These are phyloP conservation scores for Aspergillus fumigatiaffinis DNA, from an alignment of 2,329 filamentous ascomycete genomes.

Conservation along the genomic window DNA sequence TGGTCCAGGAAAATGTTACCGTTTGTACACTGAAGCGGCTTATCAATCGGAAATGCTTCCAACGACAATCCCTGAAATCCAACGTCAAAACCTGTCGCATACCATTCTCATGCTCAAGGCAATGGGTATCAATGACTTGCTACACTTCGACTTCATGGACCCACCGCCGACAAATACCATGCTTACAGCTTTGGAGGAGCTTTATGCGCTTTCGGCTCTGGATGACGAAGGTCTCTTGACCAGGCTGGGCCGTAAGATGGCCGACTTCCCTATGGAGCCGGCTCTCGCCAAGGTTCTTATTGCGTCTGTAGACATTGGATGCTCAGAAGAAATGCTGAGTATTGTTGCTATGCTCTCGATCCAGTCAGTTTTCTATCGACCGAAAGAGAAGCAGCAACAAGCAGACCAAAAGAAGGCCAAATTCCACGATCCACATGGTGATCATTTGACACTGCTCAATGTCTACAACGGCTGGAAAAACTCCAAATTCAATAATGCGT, in stretches of 20 bases:
- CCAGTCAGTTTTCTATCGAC: slow-evolving; percentile 84
- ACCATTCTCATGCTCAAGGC: slow-evolving; percentile 98
- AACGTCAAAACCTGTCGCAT: slow-evolving; percentile 84
- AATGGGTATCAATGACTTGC: slow-evolving; percentile 96
- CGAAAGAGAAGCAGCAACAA: slow-evolving; percentile 94
- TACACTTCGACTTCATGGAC: slow-evolving; percentile 99
- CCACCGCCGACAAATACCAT: slow-evolving; percentile 96
- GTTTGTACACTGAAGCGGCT: slow-evolving; percentile 89
- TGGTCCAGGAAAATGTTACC: slow-evolving; percentile 92
- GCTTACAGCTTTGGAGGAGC: slow-evolving; percentile 90
- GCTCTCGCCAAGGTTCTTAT: slow-evolving; percentile 87
- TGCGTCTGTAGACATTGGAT: slow-evolving; percentile 77
- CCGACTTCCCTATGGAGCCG: slow-evolving; percentile 97
- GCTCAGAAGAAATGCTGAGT: slow-evolving; percentile 88
- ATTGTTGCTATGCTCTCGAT: slow-evolving; percentile 94
- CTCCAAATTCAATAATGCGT: slow-evolving; percentile 74
- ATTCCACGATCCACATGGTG: slow-evolving; percentile 91
- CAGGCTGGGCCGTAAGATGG: slow-evolving; percentile 90
- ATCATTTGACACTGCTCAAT: slow-evolving; percentile 91
- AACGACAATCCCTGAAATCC: slow-evolving; percentile 93
- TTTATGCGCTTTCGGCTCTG: slow-evolving; percentile 85
- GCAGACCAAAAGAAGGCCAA: slow-evolving; percentile 97
- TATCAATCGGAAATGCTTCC: slow-evolving; percentile 97
- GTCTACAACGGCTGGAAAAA: slow-evolving; percentile 98
- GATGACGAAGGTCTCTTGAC: slow-evolving; percentile 95